phyloP scores from a whole-genome alignment of 148 eudicot species.

The Diospyros kaki region DNA sequence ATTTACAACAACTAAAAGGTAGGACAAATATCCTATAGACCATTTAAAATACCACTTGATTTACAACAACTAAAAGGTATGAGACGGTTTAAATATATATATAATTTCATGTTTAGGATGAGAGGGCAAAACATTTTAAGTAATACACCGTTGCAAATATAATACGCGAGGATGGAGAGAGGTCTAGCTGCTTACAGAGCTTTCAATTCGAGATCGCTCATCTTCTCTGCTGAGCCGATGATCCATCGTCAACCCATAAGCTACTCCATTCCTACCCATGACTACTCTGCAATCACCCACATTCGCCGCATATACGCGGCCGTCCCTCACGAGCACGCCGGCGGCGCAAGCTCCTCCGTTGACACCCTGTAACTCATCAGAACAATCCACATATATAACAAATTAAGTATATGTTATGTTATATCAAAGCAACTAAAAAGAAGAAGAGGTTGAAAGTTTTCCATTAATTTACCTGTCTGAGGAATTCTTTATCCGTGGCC shows the following conservation, averaged over 20 bases:
- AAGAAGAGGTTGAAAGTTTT: not conserved
- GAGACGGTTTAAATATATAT: too few species aligned
- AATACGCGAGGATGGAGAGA: too few species aligned
- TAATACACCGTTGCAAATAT: too few species aligned
- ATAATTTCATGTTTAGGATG: not conserved
- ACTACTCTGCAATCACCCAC: constrained; percentile 73
- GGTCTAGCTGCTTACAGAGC: constrained; percentile 32
- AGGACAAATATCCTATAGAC: too few species aligned
- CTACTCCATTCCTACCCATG: constrained; percentile 42
- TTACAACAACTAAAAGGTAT: too few species aligned
- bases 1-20: too few species aligned
- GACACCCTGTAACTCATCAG: constrained; percentile 22
- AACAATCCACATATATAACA: too few species aligned
- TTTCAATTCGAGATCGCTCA: constrained; percentile 52
- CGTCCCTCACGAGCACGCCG: constrained; percentile 44
- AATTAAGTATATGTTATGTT: too few species aligned
- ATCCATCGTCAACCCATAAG: constrained; percentile 42
- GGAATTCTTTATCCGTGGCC: constrained; percentile 46
- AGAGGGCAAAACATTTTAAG: not conserved
- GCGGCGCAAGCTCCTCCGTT: constrained; percentile 59
- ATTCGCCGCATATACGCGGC: constrained; percentile 41
- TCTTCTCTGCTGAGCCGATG: constrained; percentile 51
- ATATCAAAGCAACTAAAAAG: too few species aligned
- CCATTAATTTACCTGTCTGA: constrained; percentile 34
- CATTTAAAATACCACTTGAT: too few species aligned